Percentiles rank a stretch among this genome's conserved stretches.
Conservation (phyloP, 768 basidiomycete species). For the Coprinopsis marcescibilis region DNA sequence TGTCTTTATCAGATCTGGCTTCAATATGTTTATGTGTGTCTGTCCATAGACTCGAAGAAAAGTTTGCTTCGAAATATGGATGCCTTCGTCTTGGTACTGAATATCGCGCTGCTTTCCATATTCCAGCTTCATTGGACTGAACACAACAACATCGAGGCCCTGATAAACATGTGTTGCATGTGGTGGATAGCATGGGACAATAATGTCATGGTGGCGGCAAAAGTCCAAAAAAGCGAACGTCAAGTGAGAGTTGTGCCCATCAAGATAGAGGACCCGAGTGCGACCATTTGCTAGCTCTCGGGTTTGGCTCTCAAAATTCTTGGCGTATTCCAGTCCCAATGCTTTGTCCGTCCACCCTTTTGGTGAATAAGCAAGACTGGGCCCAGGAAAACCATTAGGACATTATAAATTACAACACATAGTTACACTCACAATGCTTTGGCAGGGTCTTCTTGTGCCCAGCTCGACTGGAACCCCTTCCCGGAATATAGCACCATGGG, state of each 20-base stretch:
- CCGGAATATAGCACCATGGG: slow-evolving; percentile 32
- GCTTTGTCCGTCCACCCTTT: slow-evolving; percentile 32
- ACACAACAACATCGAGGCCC: slow-evolving; percentile 29
- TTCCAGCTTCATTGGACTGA: slow-evolving; percentile 1
- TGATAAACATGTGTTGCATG: slow-evolving; percentile 35
- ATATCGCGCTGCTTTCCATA: not conserved
- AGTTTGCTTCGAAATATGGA: not conserved
- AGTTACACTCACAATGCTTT: slow-evolving; percentile 20
- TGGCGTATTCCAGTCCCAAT: slow-evolving; percentile 30
- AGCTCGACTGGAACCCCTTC: slow-evolving; percentile 20
- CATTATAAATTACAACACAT: not conserved
- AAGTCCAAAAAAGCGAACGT: slow-evolving; percentile 22
- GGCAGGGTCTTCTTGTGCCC: slow-evolving; percentile 23
- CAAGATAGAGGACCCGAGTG: slow-evolving; percentile 28
- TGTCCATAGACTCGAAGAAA: not conserved
- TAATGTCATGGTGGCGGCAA: slow-evolving; percentile 24
- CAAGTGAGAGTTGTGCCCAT: slow-evolving; percentile 34
- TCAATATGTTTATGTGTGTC: not conserved
- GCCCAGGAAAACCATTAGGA: too few relatives aligned
- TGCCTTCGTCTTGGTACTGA: not conserved
- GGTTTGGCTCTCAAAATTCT: slow-evolving; percentile 28
- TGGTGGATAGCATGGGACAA: slow-evolving; percentile 35
- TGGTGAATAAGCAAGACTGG: slow-evolving; percentile 19
- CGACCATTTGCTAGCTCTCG: slow-evolving; percentile 18
- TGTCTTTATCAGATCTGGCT: too few relatives aligned